Evolutionary conservation across 2,329 filamentous ascomycete genomes (phyloP).

Genomic region (Trichoderma guizhouense): DNA sequence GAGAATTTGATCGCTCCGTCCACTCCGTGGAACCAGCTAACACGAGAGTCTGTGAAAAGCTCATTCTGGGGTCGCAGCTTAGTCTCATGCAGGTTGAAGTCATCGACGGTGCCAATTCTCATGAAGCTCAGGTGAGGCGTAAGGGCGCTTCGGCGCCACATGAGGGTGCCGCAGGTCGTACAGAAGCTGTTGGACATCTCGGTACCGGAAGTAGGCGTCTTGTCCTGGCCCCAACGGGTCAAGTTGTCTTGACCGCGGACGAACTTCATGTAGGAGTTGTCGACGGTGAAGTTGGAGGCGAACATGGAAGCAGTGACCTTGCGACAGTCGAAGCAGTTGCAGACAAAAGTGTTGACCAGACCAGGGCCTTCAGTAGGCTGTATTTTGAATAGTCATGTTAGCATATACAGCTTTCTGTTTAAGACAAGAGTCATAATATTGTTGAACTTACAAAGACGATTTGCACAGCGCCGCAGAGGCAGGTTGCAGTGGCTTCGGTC

Average conservation of each 20-base stretch:
- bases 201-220: neutral
- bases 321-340: slow-evolving; percentile 15
- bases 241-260: slow-evolving; percentile 5
- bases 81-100: slow-evolving; percentile 7
- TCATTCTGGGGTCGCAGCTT: neutral
- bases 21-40: slow-evolving; percentile 10
- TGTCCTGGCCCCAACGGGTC: neutral
- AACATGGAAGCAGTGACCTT: slow-evolving; percentile 13
- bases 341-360: slow-evolving; percentile 5
- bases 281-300: slow-evolving; percentile 11
- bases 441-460: neutral
- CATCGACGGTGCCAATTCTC: slow-evolving; percentile 13
- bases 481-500: slow-evolving; percentile 8
- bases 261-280: slow-evolving; percentile 4
- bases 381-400: neutral
- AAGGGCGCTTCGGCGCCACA: slow-evolving; percentile 1
- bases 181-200: slow-evolving; percentile 9
- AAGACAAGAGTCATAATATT: neutral
- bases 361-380: slow-evolving; percentile 3
- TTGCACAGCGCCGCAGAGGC: slow-evolving; percentile 12
- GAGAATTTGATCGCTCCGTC: neutral
- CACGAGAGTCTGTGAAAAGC: neutral
- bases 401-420: neutral
- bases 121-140: neutral
- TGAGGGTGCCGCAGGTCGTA: slow-evolving; percentile 13